phyloP scores from a whole-genome alignment of 306 rosid genomes.

The Herpetospermum pedunculosum region DNA sequence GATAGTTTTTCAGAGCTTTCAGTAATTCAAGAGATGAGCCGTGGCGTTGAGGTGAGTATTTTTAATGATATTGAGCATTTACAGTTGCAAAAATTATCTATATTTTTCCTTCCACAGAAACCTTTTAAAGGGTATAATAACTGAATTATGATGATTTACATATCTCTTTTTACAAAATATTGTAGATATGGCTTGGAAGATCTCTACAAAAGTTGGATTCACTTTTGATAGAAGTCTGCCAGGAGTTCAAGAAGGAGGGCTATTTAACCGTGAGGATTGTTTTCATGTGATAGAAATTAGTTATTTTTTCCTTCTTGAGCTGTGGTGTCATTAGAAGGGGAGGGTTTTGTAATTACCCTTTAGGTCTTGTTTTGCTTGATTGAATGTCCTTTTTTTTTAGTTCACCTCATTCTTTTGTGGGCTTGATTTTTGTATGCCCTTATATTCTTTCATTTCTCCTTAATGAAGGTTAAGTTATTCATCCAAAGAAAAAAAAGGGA shows the following conservation, averaged over 20 bases:
- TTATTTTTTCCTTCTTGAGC: neutral
- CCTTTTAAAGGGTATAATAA: neutral
- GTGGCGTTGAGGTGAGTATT: constrained; percentile 75
- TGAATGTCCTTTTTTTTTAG: no score
- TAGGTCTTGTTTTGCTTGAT: no score
- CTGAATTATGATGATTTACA: neutral
- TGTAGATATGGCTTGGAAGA: constrained; percentile 88
- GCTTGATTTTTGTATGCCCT: no score
- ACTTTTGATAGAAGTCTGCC: constrained; percentile 86
- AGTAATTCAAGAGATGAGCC: constrained; percentile 88
- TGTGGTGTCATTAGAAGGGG: no score
- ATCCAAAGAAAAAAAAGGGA: no score
- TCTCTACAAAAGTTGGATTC: constrained; percentile 92
- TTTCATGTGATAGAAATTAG: constrained; percentile 6
- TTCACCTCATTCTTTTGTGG: no score
- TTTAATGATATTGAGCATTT: neutral
- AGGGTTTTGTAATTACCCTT: no score
- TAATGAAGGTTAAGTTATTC: no score
- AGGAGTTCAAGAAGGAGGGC: constrained; percentile 78
- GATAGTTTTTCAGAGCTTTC: constrained; percentile 85
- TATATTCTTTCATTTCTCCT: no score
- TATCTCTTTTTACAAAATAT: constrained; percentile 2
- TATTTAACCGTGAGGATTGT: constrained; percentile 66
- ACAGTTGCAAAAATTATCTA: neutral
- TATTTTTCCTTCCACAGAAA: constrained; percentile 5